These are phyloP conservation scores for Aeschynomene evenia DNA, from an alignment of 306 rosid genomes.

Conservation along the genomic window DNA sequence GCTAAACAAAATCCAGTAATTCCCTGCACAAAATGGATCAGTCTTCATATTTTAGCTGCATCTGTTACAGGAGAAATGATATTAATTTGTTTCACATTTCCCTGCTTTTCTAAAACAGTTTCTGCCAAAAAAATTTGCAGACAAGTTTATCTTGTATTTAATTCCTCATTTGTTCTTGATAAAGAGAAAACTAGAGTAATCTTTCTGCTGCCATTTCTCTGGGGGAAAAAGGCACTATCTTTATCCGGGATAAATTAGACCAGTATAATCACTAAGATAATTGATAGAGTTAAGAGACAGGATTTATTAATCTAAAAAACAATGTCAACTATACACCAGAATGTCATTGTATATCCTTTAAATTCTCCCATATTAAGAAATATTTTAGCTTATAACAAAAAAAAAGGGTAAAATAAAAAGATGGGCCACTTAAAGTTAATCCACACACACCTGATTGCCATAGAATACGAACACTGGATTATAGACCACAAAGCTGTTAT, in stretches of 20 bases:
- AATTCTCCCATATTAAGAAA: neutral
- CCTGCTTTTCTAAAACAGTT: neutral
- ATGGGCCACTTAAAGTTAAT: conserved; percentile 10
- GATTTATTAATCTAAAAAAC: too few relatives aligned
- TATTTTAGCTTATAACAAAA: too few relatives aligned
- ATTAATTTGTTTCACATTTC: neutral
- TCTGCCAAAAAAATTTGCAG: neutral
- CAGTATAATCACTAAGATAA: conserved; percentile 48
- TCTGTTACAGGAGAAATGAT: conserved; percentile 1
- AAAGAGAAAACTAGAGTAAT: too few relatives aligned
- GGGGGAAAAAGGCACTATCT: too few relatives aligned
- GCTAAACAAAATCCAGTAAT: conserved; percentile 76
- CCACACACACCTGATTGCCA: conserved; percentile 54
- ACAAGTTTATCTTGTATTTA: neutral
- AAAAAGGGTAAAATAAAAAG: neutral
- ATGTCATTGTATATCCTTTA: too few relatives aligned
- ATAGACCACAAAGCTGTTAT: conserved; percentile 76
- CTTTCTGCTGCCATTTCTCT: too few relatives aligned
- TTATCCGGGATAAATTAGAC: too few relatives aligned
- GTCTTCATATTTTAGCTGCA: conserved; percentile 20
- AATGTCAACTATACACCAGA: too few relatives aligned
- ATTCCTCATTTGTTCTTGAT: too few relatives aligned
- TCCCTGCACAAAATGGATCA: conserved; percentile 58
- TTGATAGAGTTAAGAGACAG: conserved; percentile 67
- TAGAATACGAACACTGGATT: conserved; percentile 53